phyloP scores from a whole-genome alignment of 495 filamentous ascomycete species.

The Podospora didyma region DNA sequence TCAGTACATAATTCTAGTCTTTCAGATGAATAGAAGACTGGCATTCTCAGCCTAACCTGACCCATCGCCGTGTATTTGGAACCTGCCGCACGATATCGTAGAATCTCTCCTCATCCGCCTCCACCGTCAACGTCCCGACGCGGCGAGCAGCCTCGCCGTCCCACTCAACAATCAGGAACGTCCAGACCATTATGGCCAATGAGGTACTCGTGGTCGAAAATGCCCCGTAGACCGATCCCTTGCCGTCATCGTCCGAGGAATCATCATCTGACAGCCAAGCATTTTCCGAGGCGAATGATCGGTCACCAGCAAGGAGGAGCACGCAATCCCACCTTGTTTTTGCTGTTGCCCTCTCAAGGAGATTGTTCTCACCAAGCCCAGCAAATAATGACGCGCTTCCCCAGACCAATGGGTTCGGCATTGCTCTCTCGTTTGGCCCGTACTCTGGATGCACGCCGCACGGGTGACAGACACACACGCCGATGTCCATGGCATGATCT shows the following conservation, averaged over 20 bases:
- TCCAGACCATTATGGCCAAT: background rate
- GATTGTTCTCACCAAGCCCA: background rate
- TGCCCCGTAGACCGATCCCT: background rate
- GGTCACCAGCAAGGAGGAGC: background rate
- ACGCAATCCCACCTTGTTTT: conserved; percentile 1
- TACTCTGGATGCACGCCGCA: background rate
- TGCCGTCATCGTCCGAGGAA: background rate
- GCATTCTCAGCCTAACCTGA: background rate
- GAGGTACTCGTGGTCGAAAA: background rate
- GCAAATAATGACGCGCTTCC: background rate
- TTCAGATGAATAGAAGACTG: no score
- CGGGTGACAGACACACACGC: background rate
- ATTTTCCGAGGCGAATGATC: no score
- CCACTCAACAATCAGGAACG: background rate
- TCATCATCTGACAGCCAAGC: background rate
- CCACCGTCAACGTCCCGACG: background rate
- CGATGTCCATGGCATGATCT: background rate
- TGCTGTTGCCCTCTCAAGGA: background rate
- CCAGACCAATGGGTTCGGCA: background rate
- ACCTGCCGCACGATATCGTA: background rate
- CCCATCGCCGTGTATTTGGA: background rate
- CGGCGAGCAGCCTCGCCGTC: background rate
- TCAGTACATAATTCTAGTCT: no score
- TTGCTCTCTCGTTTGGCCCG: background rate
- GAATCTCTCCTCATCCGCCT: background rate